Percentiles rank a stretch among this genome's conserved stretches.
Conservation (phyloP, 108 stramenopile genomes). For the Conticribra guillardii region DNA sequence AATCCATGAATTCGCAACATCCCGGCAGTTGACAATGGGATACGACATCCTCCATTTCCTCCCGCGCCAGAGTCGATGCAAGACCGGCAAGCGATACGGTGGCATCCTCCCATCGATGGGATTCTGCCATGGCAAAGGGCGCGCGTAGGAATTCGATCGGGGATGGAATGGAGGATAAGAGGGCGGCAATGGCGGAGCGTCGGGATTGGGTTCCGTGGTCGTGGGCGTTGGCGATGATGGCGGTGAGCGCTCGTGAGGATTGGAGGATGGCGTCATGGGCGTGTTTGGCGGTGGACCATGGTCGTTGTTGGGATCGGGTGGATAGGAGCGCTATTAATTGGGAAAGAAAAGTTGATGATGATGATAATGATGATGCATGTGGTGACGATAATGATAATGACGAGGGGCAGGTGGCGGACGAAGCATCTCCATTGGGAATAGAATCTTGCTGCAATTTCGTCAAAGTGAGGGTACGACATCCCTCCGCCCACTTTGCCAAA, state of each 20-base stretch:
- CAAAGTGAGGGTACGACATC: slow-evolving; percentile 32
- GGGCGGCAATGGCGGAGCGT: slow-evolving; percentile 24
- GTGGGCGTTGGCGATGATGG: slow-evolving; percentile 33
- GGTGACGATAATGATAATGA: no score
- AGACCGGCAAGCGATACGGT: slow-evolving; percentile 49
- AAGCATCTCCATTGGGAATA: slow-evolving; percentile 8
- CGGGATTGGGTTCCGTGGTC: slow-evolving; percentile 55
- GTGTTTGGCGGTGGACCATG: slow-evolving; percentile 18
- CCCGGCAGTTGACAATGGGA: slow-evolving; percentile 30
- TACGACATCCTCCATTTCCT: slow-evolving; percentile 48
- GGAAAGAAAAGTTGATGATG: slow-evolving; percentile 29
- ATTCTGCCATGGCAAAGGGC: slow-evolving; percentile 37
- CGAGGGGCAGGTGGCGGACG: no score
- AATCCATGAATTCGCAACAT: slow-evolving; percentile 40
- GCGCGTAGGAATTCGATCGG: slow-evolving; percentile 40
- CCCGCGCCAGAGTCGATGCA: slow-evolving; percentile 51
- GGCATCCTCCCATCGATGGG: slow-evolving; percentile 51
- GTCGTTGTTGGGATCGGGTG: slow-evolving; percentile 19
- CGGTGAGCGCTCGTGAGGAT: slow-evolving; percentile 46
- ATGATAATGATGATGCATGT: no score
- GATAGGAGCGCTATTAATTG: slow-evolving; percentile 53
- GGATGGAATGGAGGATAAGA: slow-evolving; percentile 45
- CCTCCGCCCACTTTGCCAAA: slow-evolving; percentile 39
- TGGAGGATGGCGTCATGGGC: slow-evolving; percentile 29
- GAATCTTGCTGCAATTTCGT: slow-evolving; percentile 26